These are phyloP conservation scores for Papilionanthe hybrid DNA, from an alignment of 116 monocot species.

Conservation along the genomic window DNA sequence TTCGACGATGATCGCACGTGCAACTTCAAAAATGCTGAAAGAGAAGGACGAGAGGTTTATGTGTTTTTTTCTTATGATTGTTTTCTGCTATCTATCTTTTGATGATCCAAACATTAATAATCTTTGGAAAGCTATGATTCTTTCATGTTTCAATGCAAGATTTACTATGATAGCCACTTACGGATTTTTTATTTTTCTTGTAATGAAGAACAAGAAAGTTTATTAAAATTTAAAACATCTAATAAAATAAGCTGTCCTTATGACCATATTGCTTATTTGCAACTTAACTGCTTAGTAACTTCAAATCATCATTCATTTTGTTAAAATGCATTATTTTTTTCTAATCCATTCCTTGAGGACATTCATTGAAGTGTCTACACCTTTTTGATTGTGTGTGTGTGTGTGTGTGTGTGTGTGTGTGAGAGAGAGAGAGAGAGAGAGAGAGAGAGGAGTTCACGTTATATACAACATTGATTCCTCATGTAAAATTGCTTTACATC, in stretches of 20 bases:
- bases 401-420: no score
- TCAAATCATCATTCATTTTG: neutral
- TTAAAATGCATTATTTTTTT: neutral
- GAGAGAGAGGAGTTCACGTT: no score
- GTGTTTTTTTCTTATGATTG: slow-evolving; percentile 1
- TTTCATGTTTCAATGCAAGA: neutral
- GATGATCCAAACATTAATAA: slow-evolving; percentile 3
- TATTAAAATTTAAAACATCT: neutral
- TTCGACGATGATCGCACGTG: slow-evolving; percentile 73
- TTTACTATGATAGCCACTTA: neutral
- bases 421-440: no score
- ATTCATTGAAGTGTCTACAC: neutral
- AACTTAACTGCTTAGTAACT: neutral
- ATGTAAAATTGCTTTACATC: no score
- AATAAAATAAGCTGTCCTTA: neutral
- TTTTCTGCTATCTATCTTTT: neutral
- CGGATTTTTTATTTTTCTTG: neutral
- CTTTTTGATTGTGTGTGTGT: no score
- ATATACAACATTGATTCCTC: no score
- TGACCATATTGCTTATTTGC: neutral
- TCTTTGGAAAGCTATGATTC: neutral
- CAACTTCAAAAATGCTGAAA: slow-evolving; percentile 91
- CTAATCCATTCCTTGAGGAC: neutral
- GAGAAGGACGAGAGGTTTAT: slow-evolving; percentile 92
- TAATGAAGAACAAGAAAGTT: neutral